Evolutionary conservation across 306 rosid species (phyloP).

Genomic region (Castanea sativa): DNA sequence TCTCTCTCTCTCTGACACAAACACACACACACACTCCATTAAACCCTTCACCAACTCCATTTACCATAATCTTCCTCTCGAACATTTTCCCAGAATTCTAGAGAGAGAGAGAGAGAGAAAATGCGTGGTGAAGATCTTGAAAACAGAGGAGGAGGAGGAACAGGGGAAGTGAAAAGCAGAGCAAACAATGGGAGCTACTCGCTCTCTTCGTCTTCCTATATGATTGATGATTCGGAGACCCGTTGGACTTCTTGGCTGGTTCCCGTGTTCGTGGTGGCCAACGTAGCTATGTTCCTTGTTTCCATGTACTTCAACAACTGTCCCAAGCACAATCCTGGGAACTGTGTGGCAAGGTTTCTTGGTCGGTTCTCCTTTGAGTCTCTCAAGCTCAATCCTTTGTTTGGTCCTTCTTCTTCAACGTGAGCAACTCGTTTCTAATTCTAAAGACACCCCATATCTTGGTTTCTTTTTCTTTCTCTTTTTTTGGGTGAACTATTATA

Average conservation of each 20-base stretch:
- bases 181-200: constrained; percentile 18
- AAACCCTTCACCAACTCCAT: constrained; percentile 29
- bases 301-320: constrained; percentile 74
- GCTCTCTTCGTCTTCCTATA: constrained; percentile 27
- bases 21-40: constrained; percentile 6
- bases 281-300: constrained; percentile 51
- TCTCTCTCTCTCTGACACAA: neutral
- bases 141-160: constrained; percentile 25
- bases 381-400: constrained; percentile 65
- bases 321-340: constrained; percentile 52
- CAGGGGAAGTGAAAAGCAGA: constrained; percentile 29
- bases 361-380: constrained; percentile 78
- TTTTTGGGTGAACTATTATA: too few relatives aligned
- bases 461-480: neutral
- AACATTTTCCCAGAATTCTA: constrained; percentile 4
- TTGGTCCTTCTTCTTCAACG: constrained; percentile 85
- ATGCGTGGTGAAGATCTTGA: constrained; percentile 68
- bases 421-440: constrained; percentile 21
- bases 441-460: neutral
- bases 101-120: constrained; percentile 5
- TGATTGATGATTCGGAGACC: constrained; percentile 39
- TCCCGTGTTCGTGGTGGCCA: constrained; percentile 64
- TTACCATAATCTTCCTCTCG: neutral
- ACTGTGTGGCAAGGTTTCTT: constrained; percentile 57
- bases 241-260: constrained; percentile 87